Conservation (phyloP, 768 basidiomycete genomes). For the Lanmaoa rubissima region DNA sequence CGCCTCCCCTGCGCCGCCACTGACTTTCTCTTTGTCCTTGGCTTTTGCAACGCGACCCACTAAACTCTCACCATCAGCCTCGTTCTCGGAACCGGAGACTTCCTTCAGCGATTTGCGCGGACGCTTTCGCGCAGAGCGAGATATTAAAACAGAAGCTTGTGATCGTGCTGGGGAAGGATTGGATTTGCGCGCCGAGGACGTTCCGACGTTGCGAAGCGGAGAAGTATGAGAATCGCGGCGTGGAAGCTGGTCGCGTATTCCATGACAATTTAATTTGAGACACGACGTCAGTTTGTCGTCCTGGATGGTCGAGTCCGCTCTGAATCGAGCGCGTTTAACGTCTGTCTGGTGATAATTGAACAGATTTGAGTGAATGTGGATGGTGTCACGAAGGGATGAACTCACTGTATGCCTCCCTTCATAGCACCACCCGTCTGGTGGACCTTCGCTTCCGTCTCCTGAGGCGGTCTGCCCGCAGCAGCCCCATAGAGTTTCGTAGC, state of each 20-base stretch:
- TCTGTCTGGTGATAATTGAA: slow-evolving; percentile 50
- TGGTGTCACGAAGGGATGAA: not conserved
- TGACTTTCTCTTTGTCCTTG: slow-evolving; percentile 6
- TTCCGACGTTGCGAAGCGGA: slow-evolving; percentile 1
- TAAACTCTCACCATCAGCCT: slow-evolving; percentile 12
- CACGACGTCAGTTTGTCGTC: slow-evolving; percentile 72
- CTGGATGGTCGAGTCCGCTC: slow-evolving; percentile 63
- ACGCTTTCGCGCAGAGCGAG: slow-evolving; percentile 23
- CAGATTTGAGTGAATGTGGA: not conserved
- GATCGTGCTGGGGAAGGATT: slow-evolving; percentile 26
- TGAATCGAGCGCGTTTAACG: slow-evolving; percentile 71
- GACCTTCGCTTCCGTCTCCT: slow-evolving; percentile 78
- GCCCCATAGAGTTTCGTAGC: slow-evolving; percentile 59
- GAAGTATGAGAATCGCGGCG: not conserved
- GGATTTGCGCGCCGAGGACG: slow-evolving; percentile 22
- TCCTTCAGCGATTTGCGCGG: slow-evolving; percentile 24
- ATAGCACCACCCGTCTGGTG: slow-evolving; percentile 86
- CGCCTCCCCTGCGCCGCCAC: not conserved
- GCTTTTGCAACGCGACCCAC: slow-evolving; percentile 6
- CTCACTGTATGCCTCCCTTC: slow-evolving; percentile 73
- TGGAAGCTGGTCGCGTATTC: slow-evolving; percentile 29
- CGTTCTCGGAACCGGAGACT: slow-evolving; percentile 18
- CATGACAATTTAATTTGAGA: slow-evolving; percentile 51
- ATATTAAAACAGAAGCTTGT: slow-evolving; percentile 7
- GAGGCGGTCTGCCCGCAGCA: slow-evolving; percentile 74